Evolutionary conservation across 176 grass and related monocot species (phyloP).

Genomic region (Hordeum marinum): DNA sequence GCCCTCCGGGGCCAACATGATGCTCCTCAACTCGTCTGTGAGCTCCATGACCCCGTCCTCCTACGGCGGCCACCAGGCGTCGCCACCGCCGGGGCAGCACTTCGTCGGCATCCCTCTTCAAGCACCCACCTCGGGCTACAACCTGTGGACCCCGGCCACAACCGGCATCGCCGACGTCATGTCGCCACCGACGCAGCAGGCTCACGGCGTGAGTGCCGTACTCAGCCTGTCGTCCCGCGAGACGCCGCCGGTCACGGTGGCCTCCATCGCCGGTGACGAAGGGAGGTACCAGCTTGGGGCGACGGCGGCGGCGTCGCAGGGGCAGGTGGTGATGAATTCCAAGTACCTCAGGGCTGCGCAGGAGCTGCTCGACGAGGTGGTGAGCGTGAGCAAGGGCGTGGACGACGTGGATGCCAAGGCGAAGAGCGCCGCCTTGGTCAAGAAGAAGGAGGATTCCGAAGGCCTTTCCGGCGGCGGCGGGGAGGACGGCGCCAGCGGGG

Average conservation of each 20-base stretch:
- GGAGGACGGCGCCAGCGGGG: conserved; percentile 24
- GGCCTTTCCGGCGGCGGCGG: conserved; percentile 32
- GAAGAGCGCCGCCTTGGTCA: conserved; percentile 17
- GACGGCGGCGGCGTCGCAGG: conserved; percentile 19
- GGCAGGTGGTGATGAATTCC: conserved; percentile 76
- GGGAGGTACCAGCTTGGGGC: conserved; percentile 15
- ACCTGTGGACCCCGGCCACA: conserved; percentile 42
- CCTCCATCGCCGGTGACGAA: conserved; percentile 34
- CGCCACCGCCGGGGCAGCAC: conserved; percentile 48
- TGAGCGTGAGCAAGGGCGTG: conserved; percentile 70
- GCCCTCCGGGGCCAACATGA: conserved; percentile 67
- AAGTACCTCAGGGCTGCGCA: conserved; percentile 91
- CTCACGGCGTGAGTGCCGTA: conserved; percentile 40
- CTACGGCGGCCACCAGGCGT: conserved; percentile 34
- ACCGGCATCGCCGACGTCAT: conserved; percentile 17
- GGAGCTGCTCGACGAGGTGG: conserved; percentile 87
- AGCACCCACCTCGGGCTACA: conserved; percentile 43
- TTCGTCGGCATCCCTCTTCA: conserved; percentile 85
- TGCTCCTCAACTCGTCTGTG: conserved; percentile 75
- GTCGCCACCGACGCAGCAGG: conserved; percentile 43
- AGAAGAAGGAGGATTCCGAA: conserved; percentile 50
- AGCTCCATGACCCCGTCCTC: conserved; percentile 57
- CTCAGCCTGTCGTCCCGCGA: conserved; percentile 92
- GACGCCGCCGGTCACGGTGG: conserved; percentile 48
- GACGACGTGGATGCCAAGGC: conserved; percentile 28